Evolutionary conservation across 1,139 yeast genomes (phyloP), one percentile per base, ranked within the genome.

Genomic region (Eremothecium coryli): DNA sequence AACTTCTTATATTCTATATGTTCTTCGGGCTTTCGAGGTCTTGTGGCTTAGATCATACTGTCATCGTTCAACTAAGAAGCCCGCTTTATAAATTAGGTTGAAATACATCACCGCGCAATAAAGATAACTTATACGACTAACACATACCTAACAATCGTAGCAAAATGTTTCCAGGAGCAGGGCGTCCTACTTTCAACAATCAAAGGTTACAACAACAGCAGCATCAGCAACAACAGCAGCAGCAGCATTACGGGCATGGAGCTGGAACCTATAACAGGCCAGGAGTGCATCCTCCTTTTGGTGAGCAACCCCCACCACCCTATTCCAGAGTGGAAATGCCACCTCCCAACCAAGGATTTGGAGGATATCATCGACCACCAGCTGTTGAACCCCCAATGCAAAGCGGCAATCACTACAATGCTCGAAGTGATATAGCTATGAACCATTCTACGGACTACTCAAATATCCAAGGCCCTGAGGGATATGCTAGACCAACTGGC

Each of bases 161-260:
- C 7, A 20, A 16, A 11, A 50, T 52, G 58, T 52, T 40, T 33
- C 56, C 58, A 12, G 58, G 56, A 25, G 42, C 50, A 39, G 45
- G 59, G 27, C 37, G 47, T 26, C 43, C 52, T 47, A 50, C 42
- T 40, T 50, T 46, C 41, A 46, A 38, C 31, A 48, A 45, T 37
- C 44, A 37, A 37, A 42, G 40, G 18, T 43, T 42, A 15, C 42
- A 30, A 18, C 41, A 46, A 26, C 48, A 37, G 23, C 41, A 42
- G 26, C 39, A 38, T 30, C 41, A 4, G 37, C 52, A 7, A 50
- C 48, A n/a, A 38, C 41, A 23, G 47, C 28, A 25, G 16, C 22
- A 20, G 22, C 22, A 20, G 22, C 22, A 20, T 7, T 20, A 20
- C 10, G 9, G 10, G 7, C 10, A 20, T 20, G 22, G 22, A 20